These are phyloP conservation scores for Xylariales sp. DNA, from an alignment of 2,329 filamentous ascomycete genomes.

Conservation along the genomic window DNA sequence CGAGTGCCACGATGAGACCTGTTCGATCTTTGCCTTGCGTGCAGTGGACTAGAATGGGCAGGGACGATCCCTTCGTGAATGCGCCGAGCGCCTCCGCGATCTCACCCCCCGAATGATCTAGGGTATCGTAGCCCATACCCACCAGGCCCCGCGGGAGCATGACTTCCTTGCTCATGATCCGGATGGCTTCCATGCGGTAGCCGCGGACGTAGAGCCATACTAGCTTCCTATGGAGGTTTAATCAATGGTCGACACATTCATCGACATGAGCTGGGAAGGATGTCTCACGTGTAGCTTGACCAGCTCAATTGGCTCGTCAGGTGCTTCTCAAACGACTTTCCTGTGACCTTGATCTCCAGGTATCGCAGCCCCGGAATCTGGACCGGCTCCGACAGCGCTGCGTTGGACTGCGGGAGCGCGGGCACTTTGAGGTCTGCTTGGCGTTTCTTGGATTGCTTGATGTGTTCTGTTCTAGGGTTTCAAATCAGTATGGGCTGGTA, in stretches of 20 bases:
- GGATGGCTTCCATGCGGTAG: conserved; percentile 64
- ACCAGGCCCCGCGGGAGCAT: conserved; percentile 69
- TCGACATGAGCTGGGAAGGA: background rate
- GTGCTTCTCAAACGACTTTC: conserved; percentile 62
- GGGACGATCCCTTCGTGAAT: conserved; percentile 41
- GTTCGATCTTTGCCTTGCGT: conserved; percentile 87
- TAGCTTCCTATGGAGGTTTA: conserved; percentile 2
- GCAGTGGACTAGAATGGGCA: conserved; percentile 73
- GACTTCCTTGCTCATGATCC: conserved; percentile 63
- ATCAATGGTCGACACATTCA: background rate
- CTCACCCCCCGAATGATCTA: conserved; percentile 63
- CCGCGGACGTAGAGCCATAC: conserved; percentile 49
- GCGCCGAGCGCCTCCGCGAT: conserved; percentile 48
- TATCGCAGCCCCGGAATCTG: conserved; percentile 62
- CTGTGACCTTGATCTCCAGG: conserved; percentile 68
- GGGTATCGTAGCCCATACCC: conserved; percentile 63
- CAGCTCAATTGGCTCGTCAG: conserved; percentile 65
- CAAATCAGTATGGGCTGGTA: no score
- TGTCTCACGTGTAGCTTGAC: conserved; percentile 55
- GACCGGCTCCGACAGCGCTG: conserved; percentile 48
- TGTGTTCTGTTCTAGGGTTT: conserved; percentile 61
- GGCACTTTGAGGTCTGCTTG: conserved; percentile 40
- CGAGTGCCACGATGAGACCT: conserved; percentile 64
- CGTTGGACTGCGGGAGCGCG: conserved; percentile 42
- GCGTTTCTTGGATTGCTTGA: conserved; percentile 61